Conservation (phyloP, 2,329 filamentous ascomycete species). For the Fusarium robinianum region DNA sequence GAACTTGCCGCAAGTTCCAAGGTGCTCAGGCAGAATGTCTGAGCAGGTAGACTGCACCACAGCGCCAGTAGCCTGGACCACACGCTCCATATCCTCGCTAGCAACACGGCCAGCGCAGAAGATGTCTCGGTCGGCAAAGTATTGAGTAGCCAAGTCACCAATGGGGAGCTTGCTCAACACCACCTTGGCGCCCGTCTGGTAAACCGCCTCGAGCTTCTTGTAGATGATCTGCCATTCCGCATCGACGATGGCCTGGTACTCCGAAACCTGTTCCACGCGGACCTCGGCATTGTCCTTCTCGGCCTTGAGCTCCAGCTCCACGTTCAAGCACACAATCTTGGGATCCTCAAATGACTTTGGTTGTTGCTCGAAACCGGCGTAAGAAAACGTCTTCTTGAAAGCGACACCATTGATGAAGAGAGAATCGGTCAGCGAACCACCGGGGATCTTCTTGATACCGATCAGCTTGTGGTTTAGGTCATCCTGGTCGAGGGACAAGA, state of each 20-base stretch:
- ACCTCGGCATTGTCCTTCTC: conserved; percentile 99
- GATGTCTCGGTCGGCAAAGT: conserved; percentile 95
- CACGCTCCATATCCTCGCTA: conserved; percentile 90
- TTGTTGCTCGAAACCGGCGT: conserved; percentile 98
- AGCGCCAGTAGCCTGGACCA: conserved; percentile 92
- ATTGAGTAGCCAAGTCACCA: conserved; percentile 95
- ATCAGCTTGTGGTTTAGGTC: conserved; percentile 98
- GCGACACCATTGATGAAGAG: conserved; percentile 97
- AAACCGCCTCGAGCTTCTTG: conserved; percentile 95
- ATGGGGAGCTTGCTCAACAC: conserved; percentile 97
- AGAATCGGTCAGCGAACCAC: conserved; percentile 93
- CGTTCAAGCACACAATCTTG: conserved; percentile 96
- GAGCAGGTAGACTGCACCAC: conserved; percentile 95
- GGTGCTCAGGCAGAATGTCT: conserved; percentile 85
- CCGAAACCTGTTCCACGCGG: conserved; percentile 94
- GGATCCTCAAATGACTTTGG: conserved; percentile 93
- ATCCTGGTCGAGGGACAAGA: conserved; percentile 92
- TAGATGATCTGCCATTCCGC: conserved; percentile 99
- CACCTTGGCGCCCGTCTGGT: conserved; percentile 95
- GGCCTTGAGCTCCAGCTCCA: conserved; percentile 96
- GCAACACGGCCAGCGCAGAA: conserved; percentile 97
- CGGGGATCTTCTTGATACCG: conserved; percentile 96
- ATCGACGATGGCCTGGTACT: conserved; percentile 99
- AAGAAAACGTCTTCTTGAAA: conserved; percentile 99
- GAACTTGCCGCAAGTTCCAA: conserved; percentile 87